Base-by-base conservation (phyloP, 169 alveolate species). In the Plasmodium cynomolgi region DNA sequence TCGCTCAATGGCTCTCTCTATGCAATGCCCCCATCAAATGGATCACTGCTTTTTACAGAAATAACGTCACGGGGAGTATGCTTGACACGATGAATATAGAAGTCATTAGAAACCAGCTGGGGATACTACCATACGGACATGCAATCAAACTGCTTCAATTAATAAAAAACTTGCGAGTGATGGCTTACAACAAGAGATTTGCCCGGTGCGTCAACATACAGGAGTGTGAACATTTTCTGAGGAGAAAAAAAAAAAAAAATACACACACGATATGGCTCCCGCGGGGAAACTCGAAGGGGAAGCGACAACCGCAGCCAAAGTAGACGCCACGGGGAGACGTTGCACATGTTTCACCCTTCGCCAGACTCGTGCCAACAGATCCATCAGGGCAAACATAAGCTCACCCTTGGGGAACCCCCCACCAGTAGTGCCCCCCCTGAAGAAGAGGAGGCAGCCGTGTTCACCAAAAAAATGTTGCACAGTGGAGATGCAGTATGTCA, bases 51-150 rank as follows among this genome's bases (percentile, higher is more conserved):
- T 20, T 80, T 88, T 88, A 88, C 83, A 88, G 72, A 88, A 88
- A 80, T 88, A 88, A 88, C 47, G 73, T 88, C 13, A 80, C 62
- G 5, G 94, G 94, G 0, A 2, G 26, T 23, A 80, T 13, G 34
- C 77, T 88, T 15, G 74, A 88, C 23, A 6, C 34, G 23, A n/a
- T 88, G 15, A 80, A 88, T 34, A 56, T 88, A 58, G 20, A 88
- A 31, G 5, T 34, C 1, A 23, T 88, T n/a, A 56, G 94, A 31
- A 80, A 88, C 23, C 34, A 88, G 20, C 31, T 88, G 8, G 94
- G 91, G n/a, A 88, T 88, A n/a, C 50, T 88, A 0, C 75, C 94
- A n/a, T 88, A 62, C 34, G 94, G 94, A 0, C 90, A 80, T 80
- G 91, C 94, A 29, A 88, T 88, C 1, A 88, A 88, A 62, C 20